Percentiles rank a stretch among this genome's conserved stretches.
Evolutionary conservation across 306 rosid genomes (phyloP).

Genomic region (Glycyrrhiza uralensis): DNA sequence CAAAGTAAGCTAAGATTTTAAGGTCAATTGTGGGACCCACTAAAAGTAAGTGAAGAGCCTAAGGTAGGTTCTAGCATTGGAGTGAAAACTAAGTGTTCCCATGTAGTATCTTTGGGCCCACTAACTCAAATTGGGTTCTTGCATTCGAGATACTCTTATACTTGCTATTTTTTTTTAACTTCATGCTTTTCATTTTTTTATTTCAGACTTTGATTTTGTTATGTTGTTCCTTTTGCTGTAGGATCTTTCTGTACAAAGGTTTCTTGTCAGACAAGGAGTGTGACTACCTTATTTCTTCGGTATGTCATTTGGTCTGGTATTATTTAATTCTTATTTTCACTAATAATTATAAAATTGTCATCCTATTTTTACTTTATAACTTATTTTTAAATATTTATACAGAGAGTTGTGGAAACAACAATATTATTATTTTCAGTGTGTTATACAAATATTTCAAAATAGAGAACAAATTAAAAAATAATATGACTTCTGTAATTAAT

Average conservation of each 20-base stretch:
- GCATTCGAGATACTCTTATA: too few species aligned
- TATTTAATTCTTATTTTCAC: background rate
- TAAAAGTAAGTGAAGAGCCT: too few species aligned
- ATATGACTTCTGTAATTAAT: background rate
- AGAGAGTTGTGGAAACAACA: background rate
- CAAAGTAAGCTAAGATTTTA: too few species aligned
- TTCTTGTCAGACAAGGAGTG: constrained; percentile 74
- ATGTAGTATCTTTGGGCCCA: too few species aligned
- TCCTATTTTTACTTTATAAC: background rate
- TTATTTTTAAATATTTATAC: background rate
- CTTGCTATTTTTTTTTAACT: background rate
- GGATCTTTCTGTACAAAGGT: constrained; percentile 65
- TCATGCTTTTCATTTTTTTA: background rate
- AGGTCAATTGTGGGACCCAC: too few species aligned
- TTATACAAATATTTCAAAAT: background rate
- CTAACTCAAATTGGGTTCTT: too few species aligned
- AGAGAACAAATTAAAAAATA: background rate
- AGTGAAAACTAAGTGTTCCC: too few species aligned
- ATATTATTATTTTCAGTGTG: background rate
- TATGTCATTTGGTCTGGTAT: constrained; percentile 17
- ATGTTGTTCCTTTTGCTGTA: constrained; percentile 30
- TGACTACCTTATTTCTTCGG: constrained; percentile 73
- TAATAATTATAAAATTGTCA: background rate
- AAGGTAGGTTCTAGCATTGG: too few species aligned
- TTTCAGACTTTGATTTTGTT: constrained; percentile 17